These are phyloP conservation scores for Pelargonium nanum DNA, from an alignment of 345 rosid genomes.

Conservation along the genomic window DNA sequence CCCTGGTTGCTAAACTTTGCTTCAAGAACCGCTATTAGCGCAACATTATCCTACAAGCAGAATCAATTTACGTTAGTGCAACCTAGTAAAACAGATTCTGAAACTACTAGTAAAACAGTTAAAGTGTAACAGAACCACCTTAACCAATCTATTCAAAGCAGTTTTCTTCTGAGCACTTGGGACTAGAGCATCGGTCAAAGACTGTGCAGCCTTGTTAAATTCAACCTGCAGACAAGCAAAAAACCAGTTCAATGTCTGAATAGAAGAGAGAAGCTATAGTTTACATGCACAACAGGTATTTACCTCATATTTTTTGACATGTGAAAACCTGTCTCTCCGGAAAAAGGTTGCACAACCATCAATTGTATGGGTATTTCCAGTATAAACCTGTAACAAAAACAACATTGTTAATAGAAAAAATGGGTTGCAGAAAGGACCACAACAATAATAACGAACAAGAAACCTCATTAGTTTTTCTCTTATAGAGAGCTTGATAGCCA, in stretches of 20 bases:
- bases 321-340: constrained; percentile 88
- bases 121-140: constrained; percentile 34
- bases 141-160: constrained; percentile 80
- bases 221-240: constrained; percentile 55
- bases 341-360: constrained; percentile 98
- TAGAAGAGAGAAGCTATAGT: constrained; percentile 1
- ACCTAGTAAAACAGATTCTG: not conserved
- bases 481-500: constrained; percentile 81
- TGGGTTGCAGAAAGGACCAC: not conserved
- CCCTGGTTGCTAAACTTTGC: constrained; percentile 86
- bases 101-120: not conserved
- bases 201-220: constrained; percentile 97
- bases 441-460: not conserved
- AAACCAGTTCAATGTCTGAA: constrained; percentile 12
- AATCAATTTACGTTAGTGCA: not conserved
- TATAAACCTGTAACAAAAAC: constrained; percentile 49
- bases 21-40: constrained; percentile 81
- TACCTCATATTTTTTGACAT: constrained; percentile 98
- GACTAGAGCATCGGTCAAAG: constrained; percentile 81
- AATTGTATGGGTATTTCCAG: constrained; percentile 44
- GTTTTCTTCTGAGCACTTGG: constrained; percentile 72
- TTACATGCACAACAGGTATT: constrained; percentile 9
- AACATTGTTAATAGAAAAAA: not conserved
- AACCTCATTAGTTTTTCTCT: constrained; percentile 92
- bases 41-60: constrained; percentile 69